These are phyloP conservation scores for Talaromyces ruber DNA, from an alignment of 495 filamentous ascomycete genomes.

Conservation along the genomic window DNA sequence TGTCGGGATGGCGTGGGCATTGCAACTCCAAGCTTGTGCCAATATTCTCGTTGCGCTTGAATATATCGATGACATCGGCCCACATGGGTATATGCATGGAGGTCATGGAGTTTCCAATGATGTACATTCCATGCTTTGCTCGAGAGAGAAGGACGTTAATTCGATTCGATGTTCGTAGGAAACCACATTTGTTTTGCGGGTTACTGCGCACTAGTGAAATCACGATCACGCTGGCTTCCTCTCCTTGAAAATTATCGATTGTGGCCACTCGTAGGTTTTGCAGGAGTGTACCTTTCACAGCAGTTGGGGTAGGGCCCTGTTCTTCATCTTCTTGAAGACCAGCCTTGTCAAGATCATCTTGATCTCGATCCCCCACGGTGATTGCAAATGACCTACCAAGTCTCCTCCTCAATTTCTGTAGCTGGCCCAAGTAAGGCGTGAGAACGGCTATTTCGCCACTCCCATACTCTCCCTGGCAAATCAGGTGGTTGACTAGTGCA, in stretches of 20 bases:
- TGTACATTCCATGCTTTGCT: slow-evolving; percentile 76
- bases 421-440: slow-evolving; percentile 69
- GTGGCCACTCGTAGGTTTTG: slow-evolving; percentile 64
- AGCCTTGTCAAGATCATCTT: slow-evolving; percentile 47
- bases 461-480: slow-evolving; percentile 60
- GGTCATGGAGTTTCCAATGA: slow-evolving; percentile 64
- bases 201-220: slow-evolving; percentile 79
- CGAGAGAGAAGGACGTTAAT: slow-evolving; percentile 73
- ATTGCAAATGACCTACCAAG: slow-evolving; percentile 50
- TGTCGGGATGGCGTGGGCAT: slow-evolving; percentile 62
- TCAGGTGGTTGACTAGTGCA: slow-evolving; percentile 60
- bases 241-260: slow-evolving; percentile 81
- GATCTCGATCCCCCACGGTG: slow-evolving; percentile 58
- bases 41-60: slow-evolving; percentile 40
- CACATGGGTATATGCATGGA: slow-evolving; percentile 57
- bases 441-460: slow-evolving; percentile 67
- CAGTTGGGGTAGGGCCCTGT: slow-evolving; percentile 6
- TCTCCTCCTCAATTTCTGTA: slow-evolving; percentile 48
- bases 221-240: slow-evolving; percentile 74
- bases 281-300: slow-evolving; percentile 42
- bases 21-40: slow-evolving; percentile 46
- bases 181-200: slow-evolving; percentile 51
- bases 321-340: slow-evolving; percentile 28
- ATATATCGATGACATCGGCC: slow-evolving; percentile 50
- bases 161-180: slow-evolving; percentile 64